Conservation (phyloP, 805 yeast genomes). For the Jamesozyma gamospora region DNA sequence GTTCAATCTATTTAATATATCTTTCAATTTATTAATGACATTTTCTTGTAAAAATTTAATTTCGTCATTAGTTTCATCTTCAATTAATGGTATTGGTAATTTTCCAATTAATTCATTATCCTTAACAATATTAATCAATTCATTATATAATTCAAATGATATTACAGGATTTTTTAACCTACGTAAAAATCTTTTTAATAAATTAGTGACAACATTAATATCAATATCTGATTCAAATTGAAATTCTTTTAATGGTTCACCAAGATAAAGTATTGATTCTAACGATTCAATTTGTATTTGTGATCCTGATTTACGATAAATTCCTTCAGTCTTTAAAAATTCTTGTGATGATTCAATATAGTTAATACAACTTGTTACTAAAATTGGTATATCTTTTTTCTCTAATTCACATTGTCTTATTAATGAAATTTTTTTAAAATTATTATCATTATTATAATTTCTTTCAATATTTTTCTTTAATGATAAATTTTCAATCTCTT, state of each 20-base stretch:
- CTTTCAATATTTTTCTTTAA: neutral
- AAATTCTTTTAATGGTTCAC: conserved; percentile 8
- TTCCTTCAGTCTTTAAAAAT: conserved; percentile 60
- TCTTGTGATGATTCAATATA: conserved; percentile 70
- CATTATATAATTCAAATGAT: conserved; percentile 57
- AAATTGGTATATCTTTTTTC: conserved; percentile 51
- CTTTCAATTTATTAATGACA: conserved; percentile 2
- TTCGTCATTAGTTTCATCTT: conserved; percentile 6
- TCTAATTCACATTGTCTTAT: conserved; percentile 51
- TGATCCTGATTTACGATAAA: conserved; percentile 82
- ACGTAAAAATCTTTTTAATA: conserved; percentile 78
- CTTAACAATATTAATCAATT: conserved; percentile 47
- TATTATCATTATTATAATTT: neutral
- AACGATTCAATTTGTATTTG: conserved; percentile 38
- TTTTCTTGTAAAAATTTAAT: neutral
- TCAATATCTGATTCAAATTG: conserved; percentile 41
- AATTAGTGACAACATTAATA: conserved; percentile 77
- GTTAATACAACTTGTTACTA: conserved; percentile 58
- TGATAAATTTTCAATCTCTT: neutral
- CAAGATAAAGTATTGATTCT: conserved; percentile 15
- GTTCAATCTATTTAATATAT: conserved; percentile 40
- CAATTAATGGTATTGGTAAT: conserved; percentile 13
- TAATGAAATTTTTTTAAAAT: neutral
- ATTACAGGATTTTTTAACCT: conserved; percentile 79
- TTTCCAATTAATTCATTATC: conserved; percentile 15